Base-by-base conservation (phyloP, 495 filamentous ascomycete genomes). In the Geopyxis carbonaria region DNA sequence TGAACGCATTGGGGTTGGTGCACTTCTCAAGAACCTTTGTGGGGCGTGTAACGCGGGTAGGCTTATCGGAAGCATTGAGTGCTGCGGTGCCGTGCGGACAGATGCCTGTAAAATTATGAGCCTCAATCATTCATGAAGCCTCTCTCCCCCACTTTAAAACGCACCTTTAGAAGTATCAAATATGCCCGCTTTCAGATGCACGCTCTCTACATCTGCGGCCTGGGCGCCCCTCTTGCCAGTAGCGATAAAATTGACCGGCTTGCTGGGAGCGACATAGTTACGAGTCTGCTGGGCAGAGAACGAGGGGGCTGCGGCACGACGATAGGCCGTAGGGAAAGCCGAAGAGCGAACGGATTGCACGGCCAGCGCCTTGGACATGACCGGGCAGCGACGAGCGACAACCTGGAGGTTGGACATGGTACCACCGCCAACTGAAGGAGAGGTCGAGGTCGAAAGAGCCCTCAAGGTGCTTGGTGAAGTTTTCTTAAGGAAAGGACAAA, bases 321-420 rank as follows among this genome's bases (percentile, higher is more conserved):
- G 40, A 5, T 28, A 40, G 9, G 45, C n/a, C 9, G 43, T 31
- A 22, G 15, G 9, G 41, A 62, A 52, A 35, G 57, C 53, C 23
- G 57, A 55, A 48, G 65, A 57, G 36, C 71, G 69, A 43, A 75
- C 73, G 52, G 78, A 78, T 67, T 93, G 87, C 14, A 93, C 75
- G 31, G 82, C 81, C 50, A 97, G 69, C 30, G 89, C 89, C 66
- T 93, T 93, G 59, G 84, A 86, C 89, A 97, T 97, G 57, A 97
- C 74, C 42, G 89, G 89, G 73, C 89, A 97, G 51, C 89, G 83
- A 53, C 82, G 78, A 47, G 85, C 89, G 46, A 92, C 70, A 37
- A 89, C 73, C 67, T 94, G 91, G 47, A 97, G 72, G 63, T 94
- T 95, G 50, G 85, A 93, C 74, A 95, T 93, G 59, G 78, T 81